Evolutionary conservation across 2,329 filamentous ascomycete genomes (phyloP).

Genomic region (Triangularia setosa): DNA sequence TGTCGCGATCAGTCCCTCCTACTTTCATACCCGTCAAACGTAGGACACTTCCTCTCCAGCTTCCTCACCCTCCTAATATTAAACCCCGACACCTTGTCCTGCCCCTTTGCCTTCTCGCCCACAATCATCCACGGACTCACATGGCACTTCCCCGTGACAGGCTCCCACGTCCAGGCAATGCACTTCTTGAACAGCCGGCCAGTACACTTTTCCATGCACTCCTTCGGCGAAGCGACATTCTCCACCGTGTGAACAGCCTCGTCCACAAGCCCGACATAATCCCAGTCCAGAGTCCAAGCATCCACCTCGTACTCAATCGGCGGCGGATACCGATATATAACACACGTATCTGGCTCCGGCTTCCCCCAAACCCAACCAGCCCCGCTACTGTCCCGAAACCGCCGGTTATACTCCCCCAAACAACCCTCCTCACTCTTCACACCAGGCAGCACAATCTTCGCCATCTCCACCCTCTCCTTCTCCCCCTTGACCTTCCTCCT

Average conservation of each 20-base stretch:
- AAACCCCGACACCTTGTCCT: conserved; percentile 19
- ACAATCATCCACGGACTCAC: conserved; percentile 28
- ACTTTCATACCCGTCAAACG: neutral
- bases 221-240: conserved; percentile 17
- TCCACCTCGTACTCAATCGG: neutral
- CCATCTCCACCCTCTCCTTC: neutral
- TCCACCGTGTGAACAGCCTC: conserved; percentile 35
- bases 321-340: neutral
- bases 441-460: neutral
- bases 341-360: neutral
- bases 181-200: conserved; percentile 10
- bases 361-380: neutral
- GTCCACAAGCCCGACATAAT: conserved; percentile 49
- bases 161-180: conserved; percentile 27
- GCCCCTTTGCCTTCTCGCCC: conserved; percentile 10
- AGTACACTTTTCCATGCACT: conserved; percentile 19
- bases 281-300: conserved; percentile 38
- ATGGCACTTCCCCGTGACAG: conserved; percentile 13
- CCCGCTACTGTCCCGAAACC: neutral
- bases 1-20: neutral
- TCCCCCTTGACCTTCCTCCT: neutral
- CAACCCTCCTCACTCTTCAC: neutral
- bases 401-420: neutral
- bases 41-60: conserved; percentile 14
- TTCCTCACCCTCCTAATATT: conserved; percentile 15